Percentiles rank a stretch among this genome's conserved stretches.
Conservation (phyloP, 2,329 filamentous ascomycete species). For the Penicillium sp. region DNA sequence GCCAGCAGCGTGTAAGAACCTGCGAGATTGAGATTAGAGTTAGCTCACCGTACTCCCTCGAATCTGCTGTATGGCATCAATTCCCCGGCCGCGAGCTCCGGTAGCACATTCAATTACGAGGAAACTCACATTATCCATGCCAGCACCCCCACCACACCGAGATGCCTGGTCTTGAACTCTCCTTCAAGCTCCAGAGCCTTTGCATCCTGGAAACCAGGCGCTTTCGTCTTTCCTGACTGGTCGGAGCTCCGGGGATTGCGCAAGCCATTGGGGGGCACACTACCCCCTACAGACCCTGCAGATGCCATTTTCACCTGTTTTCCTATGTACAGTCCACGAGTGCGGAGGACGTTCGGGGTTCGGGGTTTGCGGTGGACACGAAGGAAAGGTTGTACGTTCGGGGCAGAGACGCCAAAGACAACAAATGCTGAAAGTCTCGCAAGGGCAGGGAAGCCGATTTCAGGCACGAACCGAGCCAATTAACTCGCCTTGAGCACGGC, state of each 20-base stretch:
- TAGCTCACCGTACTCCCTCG: not conserved
- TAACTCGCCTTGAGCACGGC: conserved; percentile 9
- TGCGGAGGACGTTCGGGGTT: not conserved
- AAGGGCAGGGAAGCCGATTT: conserved; percentile 19
- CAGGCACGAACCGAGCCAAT: conserved; percentile 14
- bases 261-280: not conserved
- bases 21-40: conserved; percentile 26
- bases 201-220: conserved; percentile 25
- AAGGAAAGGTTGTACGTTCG: not conserved
- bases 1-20: conserved; percentile 69
- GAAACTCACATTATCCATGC: conserved; percentile 41
- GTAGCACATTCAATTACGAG: not conserved
- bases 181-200: conserved; percentile 31
- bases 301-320: conserved; percentile 4
- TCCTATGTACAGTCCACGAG: not conserved
- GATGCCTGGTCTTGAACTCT: conserved; percentile 38
- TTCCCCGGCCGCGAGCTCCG: not conserved
- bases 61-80: not conserved
- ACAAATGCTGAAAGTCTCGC: not conserved
- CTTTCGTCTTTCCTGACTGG: conserved; percentile 7
- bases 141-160: conserved; percentile 37
- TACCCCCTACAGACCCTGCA: conserved; percentile 1
- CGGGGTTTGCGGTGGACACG: not conserved
- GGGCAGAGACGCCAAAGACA: not conserved
- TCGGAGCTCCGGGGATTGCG: not conserved